These are phyloP conservation scores for Croton laevigatus DNA, from an alignment of 441 rosid genomes.

Conservation along the genomic window DNA sequence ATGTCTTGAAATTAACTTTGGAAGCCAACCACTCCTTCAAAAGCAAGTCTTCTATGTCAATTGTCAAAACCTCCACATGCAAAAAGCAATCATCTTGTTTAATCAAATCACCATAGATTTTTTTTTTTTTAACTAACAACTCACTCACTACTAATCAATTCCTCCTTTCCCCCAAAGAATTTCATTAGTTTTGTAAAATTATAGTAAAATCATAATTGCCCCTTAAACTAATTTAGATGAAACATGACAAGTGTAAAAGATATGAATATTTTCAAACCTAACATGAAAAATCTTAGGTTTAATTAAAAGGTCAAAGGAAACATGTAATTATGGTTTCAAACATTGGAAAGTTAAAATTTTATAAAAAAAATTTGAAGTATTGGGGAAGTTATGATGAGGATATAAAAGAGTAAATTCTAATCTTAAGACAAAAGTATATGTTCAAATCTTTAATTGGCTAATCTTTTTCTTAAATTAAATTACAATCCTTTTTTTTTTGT, in stretches of 20 bases:
- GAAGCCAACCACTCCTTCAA: conserved; percentile 52
- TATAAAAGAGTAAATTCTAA: not conserved
- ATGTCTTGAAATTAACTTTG: conserved; percentile 19
- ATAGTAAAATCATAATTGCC: too few relatives aligned
- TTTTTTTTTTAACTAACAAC: conserved; percentile 20
- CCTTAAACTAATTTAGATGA: not conserved
- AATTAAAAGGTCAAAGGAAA: conserved; percentile 1
- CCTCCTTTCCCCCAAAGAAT: too few relatives aligned
- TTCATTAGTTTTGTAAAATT: too few relatives aligned
- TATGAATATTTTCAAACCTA: conserved; percentile 1
- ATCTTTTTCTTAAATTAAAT: too few relatives aligned
- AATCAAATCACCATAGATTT: conserved; percentile 1
- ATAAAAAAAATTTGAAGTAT: not conserved
- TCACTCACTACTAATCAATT: too few relatives aligned
- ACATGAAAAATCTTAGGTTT: conserved; percentile 19
- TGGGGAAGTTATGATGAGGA: not conserved
- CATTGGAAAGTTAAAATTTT: conserved; percentile 6
- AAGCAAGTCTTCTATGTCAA: conserved; percentile 35
- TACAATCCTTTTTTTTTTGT: too few relatives aligned
- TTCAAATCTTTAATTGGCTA: not conserved
- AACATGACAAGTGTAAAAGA: not conserved
- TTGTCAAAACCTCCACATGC: conserved; percentile 65
- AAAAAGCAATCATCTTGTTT: conserved; percentile 29
- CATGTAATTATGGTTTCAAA: not conserved
- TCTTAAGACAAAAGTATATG: not conserved